phyloP scores from a whole-genome alignment of 2,329 filamentous ascomycete genomes.

The Arthrinium puccinioides region DNA sequence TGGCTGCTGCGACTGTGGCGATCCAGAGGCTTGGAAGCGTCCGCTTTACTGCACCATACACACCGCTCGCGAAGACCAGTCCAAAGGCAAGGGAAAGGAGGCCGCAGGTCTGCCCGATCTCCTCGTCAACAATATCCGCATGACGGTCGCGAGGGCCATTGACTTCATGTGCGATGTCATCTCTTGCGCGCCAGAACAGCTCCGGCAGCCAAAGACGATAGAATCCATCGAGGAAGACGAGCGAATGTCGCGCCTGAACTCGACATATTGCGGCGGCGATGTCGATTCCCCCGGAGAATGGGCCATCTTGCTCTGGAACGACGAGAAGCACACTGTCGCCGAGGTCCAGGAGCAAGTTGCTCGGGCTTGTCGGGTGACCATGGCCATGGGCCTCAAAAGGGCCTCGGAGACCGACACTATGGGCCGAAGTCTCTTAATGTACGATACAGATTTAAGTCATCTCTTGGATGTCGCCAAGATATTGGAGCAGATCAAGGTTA shows the following conservation, averaged over 20 bases:
- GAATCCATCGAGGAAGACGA: conserved; percentile 80
- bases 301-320: conserved; percentile 88
- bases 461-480: conserved; percentile 75
- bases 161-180: conserved; percentile 98
- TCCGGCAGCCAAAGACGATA: conserved; percentile 76
- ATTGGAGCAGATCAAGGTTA: conserved; percentile 93
- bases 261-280: conserved; percentile 67
- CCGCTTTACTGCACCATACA: conserved; percentile 93
- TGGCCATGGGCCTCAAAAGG: conserved; percentile 60
- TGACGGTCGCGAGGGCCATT: conserved; percentile 77
- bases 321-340: conserved; percentile 93
- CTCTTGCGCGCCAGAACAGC: conserved; percentile 93
- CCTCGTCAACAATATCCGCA: conserved; percentile 67
- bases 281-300: conserved; percentile 66
- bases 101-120: conserved; percentile 62
- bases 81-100: conserved; percentile 55
- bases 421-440: conserved; percentile 78
- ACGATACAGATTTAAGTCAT: conserved; percentile 62
- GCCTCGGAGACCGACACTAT: conserved; percentile 86
- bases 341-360: conserved; percentile 89
- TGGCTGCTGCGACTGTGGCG: conserved; percentile 95
- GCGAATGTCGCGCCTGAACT: conserved; percentile 65
- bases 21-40: conserved; percentile 85
- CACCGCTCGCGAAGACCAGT: conserved; percentile 50
- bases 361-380: conserved; percentile 71